These are phyloP conservation scores for Obba rivulosa DNA, from an alignment of 768 basidiomycete genomes.

Conservation along the genomic window DNA sequence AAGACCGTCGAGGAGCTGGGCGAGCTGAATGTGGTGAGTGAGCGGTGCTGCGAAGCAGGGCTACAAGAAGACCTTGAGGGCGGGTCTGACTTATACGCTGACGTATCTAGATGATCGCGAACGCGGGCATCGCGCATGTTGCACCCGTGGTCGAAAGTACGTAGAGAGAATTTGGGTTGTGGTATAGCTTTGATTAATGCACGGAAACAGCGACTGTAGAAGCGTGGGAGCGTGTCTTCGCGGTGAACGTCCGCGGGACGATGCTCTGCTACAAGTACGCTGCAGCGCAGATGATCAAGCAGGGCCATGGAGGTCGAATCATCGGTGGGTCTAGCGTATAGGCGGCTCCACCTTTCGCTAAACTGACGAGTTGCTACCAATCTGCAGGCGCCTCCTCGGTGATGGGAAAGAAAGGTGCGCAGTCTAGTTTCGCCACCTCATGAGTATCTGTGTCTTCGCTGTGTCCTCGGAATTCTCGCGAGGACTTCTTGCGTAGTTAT, in stretches of 20 bases:
- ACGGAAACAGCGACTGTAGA: constrained; percentile 2
- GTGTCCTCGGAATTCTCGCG: too few species aligned
- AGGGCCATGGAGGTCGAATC: constrained; percentile 33
- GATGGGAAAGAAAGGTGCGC: constrained; percentile 25
- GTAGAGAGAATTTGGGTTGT: background rate
- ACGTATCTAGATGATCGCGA: constrained; percentile 17
- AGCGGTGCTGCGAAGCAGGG: background rate
- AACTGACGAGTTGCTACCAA: constrained; percentile 8
- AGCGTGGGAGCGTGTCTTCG: constrained; percentile 21
- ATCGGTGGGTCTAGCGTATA: constrained; percentile 23
- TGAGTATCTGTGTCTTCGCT: too few species aligned
- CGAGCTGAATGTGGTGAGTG: constrained; percentile 41
- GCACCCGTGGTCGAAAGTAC: background rate
- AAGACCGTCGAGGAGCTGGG: constrained; percentile 26
- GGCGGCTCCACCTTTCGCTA: background rate
- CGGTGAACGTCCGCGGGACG: constrained; percentile 27
- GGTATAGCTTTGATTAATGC: background rate
- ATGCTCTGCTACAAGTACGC: constrained; percentile 37
- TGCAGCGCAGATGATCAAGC: constrained; percentile 32
- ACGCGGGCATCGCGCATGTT: constrained; percentile 14
- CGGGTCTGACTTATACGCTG: background rate
- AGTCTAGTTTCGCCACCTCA: background rate
- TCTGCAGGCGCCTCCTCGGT: constrained; percentile 23
- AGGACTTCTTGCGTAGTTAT: too few species aligned
- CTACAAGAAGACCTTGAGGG: too few species aligned